These are phyloP conservation scores for Solanum stenotomum DNA, from an alignment of 257 asterid genomes.

Conservation along the genomic window DNA sequence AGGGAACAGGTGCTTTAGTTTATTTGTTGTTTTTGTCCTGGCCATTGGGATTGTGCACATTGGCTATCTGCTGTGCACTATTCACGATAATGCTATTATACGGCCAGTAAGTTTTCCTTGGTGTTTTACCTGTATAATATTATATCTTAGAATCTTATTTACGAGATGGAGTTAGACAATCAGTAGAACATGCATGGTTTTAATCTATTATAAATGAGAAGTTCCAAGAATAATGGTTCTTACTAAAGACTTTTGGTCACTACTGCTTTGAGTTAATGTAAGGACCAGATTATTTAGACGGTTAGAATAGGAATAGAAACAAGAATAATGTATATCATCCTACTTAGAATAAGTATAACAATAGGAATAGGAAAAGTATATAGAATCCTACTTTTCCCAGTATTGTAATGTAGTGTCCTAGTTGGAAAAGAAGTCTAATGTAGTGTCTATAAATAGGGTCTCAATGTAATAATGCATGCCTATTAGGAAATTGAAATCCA, in stretches of 20 bases:
- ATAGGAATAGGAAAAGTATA: too few relatives aligned
- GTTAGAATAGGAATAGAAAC: too few relatives aligned
- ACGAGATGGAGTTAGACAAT: neutral
- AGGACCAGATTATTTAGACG: neutral
- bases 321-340: too few relatives aligned
- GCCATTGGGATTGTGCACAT: constrained; percentile 85
- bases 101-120: constrained; percentile 60
- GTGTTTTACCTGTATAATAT: neutral
- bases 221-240: neutral
- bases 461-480: too few relatives aligned
- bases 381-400: too few relatives aligned
- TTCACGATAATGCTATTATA: constrained; percentile 71
- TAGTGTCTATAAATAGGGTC: too few relatives aligned
- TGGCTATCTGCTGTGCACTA: constrained; percentile 65
- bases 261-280: neutral
- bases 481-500: too few relatives aligned
- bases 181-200: neutral
- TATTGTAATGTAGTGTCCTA: too few relatives aligned
- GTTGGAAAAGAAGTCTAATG: too few relatives aligned
- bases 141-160: neutral
- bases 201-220: neutral
- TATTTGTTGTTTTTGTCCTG: constrained; percentile 77
- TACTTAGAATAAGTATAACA: too few relatives aligned
- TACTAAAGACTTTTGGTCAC: neutral
- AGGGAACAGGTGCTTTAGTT: constrained; percentile 86